Percentiles rank a stretch among this genome's conserved stretches.
These are phyloP conservation scores for Selenicereus undatus DNA, from an alignment of 148 eudicot species.

Conservation along the genomic window DNA sequence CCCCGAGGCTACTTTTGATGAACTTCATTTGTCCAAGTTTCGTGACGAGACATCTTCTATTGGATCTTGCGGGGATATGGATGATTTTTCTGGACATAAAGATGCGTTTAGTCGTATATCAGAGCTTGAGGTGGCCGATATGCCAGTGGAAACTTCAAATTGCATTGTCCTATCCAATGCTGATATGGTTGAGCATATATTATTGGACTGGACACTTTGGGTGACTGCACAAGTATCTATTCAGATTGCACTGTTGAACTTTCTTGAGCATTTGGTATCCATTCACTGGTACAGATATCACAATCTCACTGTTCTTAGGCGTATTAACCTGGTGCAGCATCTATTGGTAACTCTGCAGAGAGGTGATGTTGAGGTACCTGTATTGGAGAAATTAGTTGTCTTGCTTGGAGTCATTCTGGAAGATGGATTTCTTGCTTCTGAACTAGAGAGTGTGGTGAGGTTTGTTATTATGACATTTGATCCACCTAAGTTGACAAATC, in stretches of 20 bases:
- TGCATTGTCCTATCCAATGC: slow-evolving; percentile 94
- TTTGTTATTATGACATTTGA: slow-evolving; percentile 98
- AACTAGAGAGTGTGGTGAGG: slow-evolving; percentile 89
- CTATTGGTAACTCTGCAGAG: slow-evolving; percentile 89
- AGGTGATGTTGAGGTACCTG: slow-evolving; percentile 98
- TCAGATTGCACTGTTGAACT: slow-evolving; percentile 83
- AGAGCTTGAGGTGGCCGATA: slow-evolving; percentile 72
- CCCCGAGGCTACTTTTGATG: slow-evolving; percentile 64
- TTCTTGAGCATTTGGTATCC: slow-evolving; percentile 92
- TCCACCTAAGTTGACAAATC: slow-evolving; percentile 73
- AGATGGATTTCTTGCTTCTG: slow-evolving; percentile 90
- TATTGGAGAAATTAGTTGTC: slow-evolving; percentile 88
- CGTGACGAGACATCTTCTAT: slow-evolving; percentile 84
- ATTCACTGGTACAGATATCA: slow-evolving; percentile 97
- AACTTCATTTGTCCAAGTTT: slow-evolving; percentile 65
- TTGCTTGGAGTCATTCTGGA: slow-evolving; percentile 88
- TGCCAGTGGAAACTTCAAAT: slow-evolving; percentile 76
- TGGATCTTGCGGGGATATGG: slow-evolving; percentile 88
- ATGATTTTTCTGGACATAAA: slow-evolving; percentile 81
- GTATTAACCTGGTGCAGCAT: slow-evolving; percentile 92
- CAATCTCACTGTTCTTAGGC: slow-evolving; percentile 85
- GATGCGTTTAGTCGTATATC: slow-evolving; percentile 86
- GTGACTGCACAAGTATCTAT: slow-evolving; percentile 84
- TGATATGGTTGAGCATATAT: slow-evolving; percentile 97
- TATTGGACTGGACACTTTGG: slow-evolving; percentile 99